Evolutionary conservation across 768 basidiomycete species (phyloP), one percentile per base, ranked within the genome.

Genomic region (Panaeolus cyanescens): DNA sequence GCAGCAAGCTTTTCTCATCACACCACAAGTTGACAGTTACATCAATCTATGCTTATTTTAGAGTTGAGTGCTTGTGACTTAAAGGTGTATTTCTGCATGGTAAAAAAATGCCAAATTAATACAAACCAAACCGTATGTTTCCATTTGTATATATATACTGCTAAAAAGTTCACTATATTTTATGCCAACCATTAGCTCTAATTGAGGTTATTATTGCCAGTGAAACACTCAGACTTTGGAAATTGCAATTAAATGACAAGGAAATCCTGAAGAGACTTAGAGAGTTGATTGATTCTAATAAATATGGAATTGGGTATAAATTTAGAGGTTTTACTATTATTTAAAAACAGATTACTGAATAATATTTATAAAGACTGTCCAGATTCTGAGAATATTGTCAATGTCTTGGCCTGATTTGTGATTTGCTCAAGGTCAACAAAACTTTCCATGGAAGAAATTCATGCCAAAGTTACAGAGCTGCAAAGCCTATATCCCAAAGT

Each of bases 241-340:
- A 67, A 20, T 64, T 70, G 45, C 40, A 62, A 0, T 64, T 66
- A 20, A 71, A 62, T 9, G 71, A 75, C 63, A 63, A 65, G 28
- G 61, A 74, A 17, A 74, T 74, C 28, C 31, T 74, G 3, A 40
- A 45, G 0, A 40, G 59, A 30, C 58, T 74, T 2, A 31, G 56
- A 1, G 67, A 73, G 6, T 64, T 68, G n/a, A 66, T 71, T 45
- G 68, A 74, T 59, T 58, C 36, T 0, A 39, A 55, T 9, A 31
- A 45, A 9, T 72, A 72, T 65, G 68, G 68, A 2, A 60, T 72
- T 25, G 59, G 70, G 71, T 70, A 59, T 8, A 62, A 62, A 10
- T 31, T 19, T 59, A 36, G 15, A 5, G 33, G 45, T 15, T 17
- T 56, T 15, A 10, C 30, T 56, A 12, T 33, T 32, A 32, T 58